Base-by-base conservation (phyloP, 2,329 filamentous ascomycete species). In the Cucurbitaria berberidis region DNA sequence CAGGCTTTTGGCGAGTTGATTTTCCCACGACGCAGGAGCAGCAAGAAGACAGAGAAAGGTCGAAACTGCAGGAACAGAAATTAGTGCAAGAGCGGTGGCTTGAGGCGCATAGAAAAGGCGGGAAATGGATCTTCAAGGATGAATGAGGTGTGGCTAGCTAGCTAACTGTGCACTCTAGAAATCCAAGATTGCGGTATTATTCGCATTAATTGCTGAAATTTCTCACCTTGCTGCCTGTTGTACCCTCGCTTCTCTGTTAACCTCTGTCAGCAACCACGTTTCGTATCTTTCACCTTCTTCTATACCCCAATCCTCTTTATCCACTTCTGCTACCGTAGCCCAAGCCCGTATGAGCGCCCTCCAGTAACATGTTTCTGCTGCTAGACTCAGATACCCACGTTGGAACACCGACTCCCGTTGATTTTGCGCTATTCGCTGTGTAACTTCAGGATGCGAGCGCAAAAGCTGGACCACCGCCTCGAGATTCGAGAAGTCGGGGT, bases 11-110 rank as follows among this genome's bases (percentile, higher is more conserved):
- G 95, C 83, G 90, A 48, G 84, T 89, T 1, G 93, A 96, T 63
- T 96, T 99, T 71, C 93, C 93, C 1, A 86, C 80, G 22, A 97
- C 95, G 1, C 95, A 98, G 72, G 90, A 97, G 74, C 76, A 87
- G 24, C 79, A 84, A 62, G 78, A 81, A 46, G 86, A 93, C 64
- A 84, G 84, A 51, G 81, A 82, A 54, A 86, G 87, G 68, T 89
- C 89, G 0, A 81, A 80, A n/a, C 81, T 81, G 63, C 77, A 84
- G 54, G 87, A 89, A 68, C 82, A 81, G 60, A 79, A 85, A 44
- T 82, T 85, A 50, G 81, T 97, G 1, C 82, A 86, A 60, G 86
- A 90, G 67, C 84, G 92, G 67, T 89, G 91, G 75, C 81, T 87
- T 44, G 92, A 98, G 70, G 93, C 95, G 1, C 89, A 91, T 84